These are phyloP conservation scores for Eutypa lata DNA, from an alignment of 2,329 filamentous ascomycete genomes.

Conservation along the genomic window DNA sequence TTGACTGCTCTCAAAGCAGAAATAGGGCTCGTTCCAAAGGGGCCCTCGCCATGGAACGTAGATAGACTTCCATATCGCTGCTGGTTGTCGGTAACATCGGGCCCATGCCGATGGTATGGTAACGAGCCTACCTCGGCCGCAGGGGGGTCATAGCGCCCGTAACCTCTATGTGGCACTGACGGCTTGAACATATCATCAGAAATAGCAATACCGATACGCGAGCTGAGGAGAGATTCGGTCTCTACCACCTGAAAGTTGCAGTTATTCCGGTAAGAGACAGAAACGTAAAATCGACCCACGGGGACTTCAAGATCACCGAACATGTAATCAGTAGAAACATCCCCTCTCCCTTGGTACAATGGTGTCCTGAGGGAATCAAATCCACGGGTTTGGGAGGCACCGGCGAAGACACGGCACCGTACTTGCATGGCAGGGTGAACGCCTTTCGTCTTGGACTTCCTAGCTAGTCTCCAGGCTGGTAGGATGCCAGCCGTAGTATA, in stretches of 20 bases:
- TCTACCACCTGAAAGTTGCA: conserved; percentile 91
- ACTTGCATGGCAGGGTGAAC: conserved; percentile 67
- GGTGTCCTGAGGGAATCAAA: conserved; percentile 70
- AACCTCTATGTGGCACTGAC: conserved; percentile 60
- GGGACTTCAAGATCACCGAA: conserved; percentile 86
- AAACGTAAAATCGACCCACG: conserved; percentile 76
- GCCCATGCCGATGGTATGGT: conserved; percentile 56
- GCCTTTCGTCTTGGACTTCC: conserved; percentile 69
- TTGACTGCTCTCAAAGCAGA: conserved; percentile 73
- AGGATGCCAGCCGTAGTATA: conserved; percentile 79
- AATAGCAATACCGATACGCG: conserved; percentile 79
- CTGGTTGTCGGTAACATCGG: conserved; percentile 56
- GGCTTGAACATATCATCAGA: conserved; percentile 86
- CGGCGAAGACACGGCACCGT: conserved; percentile 74
- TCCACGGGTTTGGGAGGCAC: conserved; percentile 50
- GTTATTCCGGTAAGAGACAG: conserved; percentile 81
- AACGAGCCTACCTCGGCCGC: conserved; percentile 68
- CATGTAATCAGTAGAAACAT: conserved; percentile 70
- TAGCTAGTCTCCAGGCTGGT: conserved; percentile 80
- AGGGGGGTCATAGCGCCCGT: conserved; percentile 34
- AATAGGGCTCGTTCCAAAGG: conserved; percentile 79
- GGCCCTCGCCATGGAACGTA: conserved; percentile 80
- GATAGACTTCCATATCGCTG: conserved; percentile 88
- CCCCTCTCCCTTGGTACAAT: conserved; percentile 59
- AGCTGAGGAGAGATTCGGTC: conserved; percentile 85